Evolutionary conservation across 805 yeast species (phyloP).

Genomic region (Metschnikowia baotianmanensis): DNA sequence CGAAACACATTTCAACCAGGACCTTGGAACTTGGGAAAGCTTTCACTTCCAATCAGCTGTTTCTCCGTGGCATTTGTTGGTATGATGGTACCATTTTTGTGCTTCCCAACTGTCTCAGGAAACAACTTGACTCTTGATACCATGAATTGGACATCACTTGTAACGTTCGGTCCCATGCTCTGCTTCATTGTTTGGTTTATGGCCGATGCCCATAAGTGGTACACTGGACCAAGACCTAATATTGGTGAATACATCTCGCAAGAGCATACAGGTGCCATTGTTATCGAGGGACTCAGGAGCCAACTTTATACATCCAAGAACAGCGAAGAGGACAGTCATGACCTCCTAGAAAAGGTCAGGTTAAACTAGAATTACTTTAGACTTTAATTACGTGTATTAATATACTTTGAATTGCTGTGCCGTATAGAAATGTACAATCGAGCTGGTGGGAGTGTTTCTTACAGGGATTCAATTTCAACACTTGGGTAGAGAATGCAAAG

Average conservation of each 20-base stretch:
- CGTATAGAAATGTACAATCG: too few species aligned
- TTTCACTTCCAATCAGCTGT: conserved; percentile 47
- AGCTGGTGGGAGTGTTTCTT: too few species aligned
- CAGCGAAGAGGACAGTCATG: conserved; percentile 2
- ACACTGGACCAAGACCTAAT: conserved; percentile 59
- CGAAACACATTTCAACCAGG: conserved; percentile 55
- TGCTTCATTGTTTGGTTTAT: conserved; percentile 49
- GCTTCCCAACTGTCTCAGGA: conserved; percentile 49
- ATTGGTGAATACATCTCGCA: conserved; percentile 17
- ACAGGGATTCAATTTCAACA: too few species aligned
- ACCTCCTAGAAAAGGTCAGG: too few species aligned
- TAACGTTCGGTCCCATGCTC: conserved; percentile 58
- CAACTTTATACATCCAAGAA: conserved; percentile 4
- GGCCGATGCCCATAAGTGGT: conserved; percentile 56
- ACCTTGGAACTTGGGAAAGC: conserved; percentile 63
- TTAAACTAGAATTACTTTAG: too few species aligned
- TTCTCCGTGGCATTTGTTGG: conserved; percentile 49
- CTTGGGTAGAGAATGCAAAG: too few species aligned
- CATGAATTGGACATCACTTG: conserved; percentile 61
- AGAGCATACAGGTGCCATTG: neutral
- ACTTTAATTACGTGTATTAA: too few species aligned
- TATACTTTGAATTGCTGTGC: too few species aligned
- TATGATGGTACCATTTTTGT: conserved; percentile 58
- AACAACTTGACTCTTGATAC: conserved; percentile 32
- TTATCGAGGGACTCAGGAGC: conserved; percentile 7